Base-by-base conservation (phyloP, 2,329 filamentous ascomycete species). In the Botrytis aclada region DNA sequence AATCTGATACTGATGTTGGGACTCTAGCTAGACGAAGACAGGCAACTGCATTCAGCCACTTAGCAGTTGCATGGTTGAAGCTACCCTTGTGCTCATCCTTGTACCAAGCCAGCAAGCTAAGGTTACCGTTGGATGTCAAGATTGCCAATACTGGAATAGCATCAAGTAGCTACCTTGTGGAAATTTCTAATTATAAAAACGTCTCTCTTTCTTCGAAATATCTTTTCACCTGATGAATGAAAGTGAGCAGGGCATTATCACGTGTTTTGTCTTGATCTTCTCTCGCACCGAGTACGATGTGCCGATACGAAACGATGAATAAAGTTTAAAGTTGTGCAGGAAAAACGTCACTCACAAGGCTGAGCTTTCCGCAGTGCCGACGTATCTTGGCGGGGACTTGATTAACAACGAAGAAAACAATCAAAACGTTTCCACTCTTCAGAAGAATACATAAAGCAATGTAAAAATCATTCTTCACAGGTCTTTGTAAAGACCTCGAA, bases 271-370 rank as follows among this genome's bases (percentile, higher is more conserved):
- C 3, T 16, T 16, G 12, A 12, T 14, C 25, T 7, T 45, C n/a
- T 14, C 25, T 54, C 47, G 47, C 47, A 54, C 47, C 47, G 62
- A 64, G 39, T 43, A 45, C 39, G 62, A 45, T 64, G 39, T 12
- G 43, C 8, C n/a, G 7, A 20, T 34, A 51, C 39, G n/a, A 45
- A 32, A 34, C 41, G 41, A 32, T 34, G 62, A 47, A 25, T 9
- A 34, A 22, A 37, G n/a, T 25, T 18, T 9, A 18, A 45, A 64
- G 18, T 16, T n/a, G n/a, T 34, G 1, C 14, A 14, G 34, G 25
- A 25, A 34, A 63, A 63, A 56, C 61, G 61, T 63, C 60, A 62
- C 60, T 62, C 34, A 22, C 34, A 62, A 62, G 60, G 60, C 60
- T 62, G 60, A 62, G 60, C 60, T 41, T n/a, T n/a, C 51, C 51